Base-by-base conservation (phyloP, 2,329 filamentous ascomycete species). In the Paraphaeosphaeria minitans region DNA sequence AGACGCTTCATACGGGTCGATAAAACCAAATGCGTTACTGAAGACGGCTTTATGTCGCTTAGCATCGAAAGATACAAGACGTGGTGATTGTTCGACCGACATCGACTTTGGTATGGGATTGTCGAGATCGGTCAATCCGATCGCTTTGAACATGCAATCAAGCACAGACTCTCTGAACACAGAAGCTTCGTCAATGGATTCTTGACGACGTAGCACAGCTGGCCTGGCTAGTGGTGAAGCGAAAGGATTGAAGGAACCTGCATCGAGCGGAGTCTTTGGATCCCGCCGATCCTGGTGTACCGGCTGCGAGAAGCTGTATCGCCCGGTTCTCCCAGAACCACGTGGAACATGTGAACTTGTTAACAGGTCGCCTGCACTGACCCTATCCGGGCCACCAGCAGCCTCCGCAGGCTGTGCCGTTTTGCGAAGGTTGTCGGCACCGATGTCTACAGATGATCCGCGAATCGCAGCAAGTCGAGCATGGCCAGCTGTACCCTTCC, bases 71-170 rank as follows among this genome's bases (percentile, higher is more conserved):
- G 93, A 96, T 0, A 93, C 84, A 6, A 98, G 82, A 33, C 89
- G 86, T 2, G 95, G 95, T 1, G 95, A 98, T 9, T 87, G 90
- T 65, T 97, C 93, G 0, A 88, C 88, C 0, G 95, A 97, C 0
- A 84, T 80, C 0, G 85, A 80, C 66, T 90, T 90, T 49, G 85
- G 84, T 0, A 89, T 81, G 0, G 84, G 82, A 58, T 88, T 86
- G 37, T 87, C 87, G 3, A 83, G 85, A 33, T 88, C 87, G 21
- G 88, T 90, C 56, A 99, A 80, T 0, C 95, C 95, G 60, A 99
- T 90, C 0, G 93, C 90, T 72, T 94, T 97, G 78, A 97, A 94
- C 80, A 99, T 96, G 73, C 95, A 98, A 66, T 97, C 92, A 22
- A 98, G 80, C 16, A 99, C 92, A 0, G 93, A 96, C 58, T 92